Evolutionary conservation across 345 rosid genomes (phyloP).

Genomic region (Hirschfeldia incana): DNA sequence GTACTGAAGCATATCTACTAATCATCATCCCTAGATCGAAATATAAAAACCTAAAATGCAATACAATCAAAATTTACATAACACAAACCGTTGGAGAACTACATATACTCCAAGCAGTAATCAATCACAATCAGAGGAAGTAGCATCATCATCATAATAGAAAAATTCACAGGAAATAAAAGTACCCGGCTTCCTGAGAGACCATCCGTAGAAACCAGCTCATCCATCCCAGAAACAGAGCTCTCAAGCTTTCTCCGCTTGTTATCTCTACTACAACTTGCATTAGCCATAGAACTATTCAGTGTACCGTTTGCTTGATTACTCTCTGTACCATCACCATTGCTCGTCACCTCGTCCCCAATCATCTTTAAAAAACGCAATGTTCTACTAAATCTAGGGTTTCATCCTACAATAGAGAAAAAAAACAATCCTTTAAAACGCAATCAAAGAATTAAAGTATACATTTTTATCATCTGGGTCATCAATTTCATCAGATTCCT

Average conservation of each 20-base stretch:
- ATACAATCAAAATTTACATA: constrained; percentile 5
- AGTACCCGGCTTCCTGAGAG: constrained; percentile 53
- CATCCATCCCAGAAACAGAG: constrained; percentile 44
- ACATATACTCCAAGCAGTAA: neutral
- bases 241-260: constrained; percentile 64
- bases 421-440: neutral
- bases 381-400: neutral
- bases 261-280: constrained; percentile 45
- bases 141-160: neutral
- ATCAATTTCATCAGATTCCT: neutral
- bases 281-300: constrained; percentile 45
- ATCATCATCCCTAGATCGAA: neutral
- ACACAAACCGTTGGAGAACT: constrained; percentile 2
- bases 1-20: constrained; percentile 1
- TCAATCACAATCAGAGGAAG: neutral
- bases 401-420: neutral
- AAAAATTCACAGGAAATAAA: neutral
- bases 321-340: constrained; percentile 41
- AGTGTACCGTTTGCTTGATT: constrained; percentile 23
- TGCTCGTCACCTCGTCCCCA: constrained; percentile 48
- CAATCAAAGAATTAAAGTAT: neutral
- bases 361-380: constrained; percentile 38
- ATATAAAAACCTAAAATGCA: neutral
- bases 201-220: constrained; percentile 41
- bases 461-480: neutral